A percentile compares a stretch with the other conserved stretches of the same genome.
Conservation (phyloP, 495 filamentous ascomycete genomes). For the Penicillium taxi region DNA sequence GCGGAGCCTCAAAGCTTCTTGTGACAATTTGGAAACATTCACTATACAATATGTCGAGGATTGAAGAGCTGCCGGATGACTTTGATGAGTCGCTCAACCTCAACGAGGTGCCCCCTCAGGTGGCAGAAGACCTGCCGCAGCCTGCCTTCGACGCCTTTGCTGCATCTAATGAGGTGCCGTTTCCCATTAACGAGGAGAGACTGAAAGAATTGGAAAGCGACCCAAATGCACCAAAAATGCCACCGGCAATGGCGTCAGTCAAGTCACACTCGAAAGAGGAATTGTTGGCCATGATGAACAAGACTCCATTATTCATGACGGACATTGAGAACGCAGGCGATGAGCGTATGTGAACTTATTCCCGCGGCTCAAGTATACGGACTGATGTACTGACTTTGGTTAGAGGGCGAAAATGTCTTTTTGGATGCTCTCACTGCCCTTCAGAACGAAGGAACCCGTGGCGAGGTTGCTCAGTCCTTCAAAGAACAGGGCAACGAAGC, state of each 20-base stretch:
- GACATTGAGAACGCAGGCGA: constrained; percentile 63
- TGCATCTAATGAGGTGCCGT: constrained; percentile 29
- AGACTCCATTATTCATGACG: constrained; percentile 91
- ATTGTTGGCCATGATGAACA: constrained; percentile 65
- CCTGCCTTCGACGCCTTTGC: constrained; percentile 20
- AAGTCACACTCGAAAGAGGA: constrained; percentile 60
- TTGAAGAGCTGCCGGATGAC: constrained; percentile 47
- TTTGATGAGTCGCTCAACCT: constrained; percentile 40
- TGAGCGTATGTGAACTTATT: constrained; percentile 38
- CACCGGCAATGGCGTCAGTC: constrained; percentile 52
- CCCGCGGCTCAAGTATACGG: background rate
- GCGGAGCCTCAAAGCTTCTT: too few relatives aligned
- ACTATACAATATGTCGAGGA: constrained; percentile 25
- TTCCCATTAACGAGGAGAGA: constrained; percentile 37
- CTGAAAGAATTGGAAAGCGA: constrained; percentile 28
- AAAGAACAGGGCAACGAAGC: constrained; percentile 86
- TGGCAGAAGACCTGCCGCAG: constrained; percentile 11
- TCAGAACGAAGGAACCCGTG: constrained; percentile 82
- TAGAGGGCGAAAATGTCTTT: constrained; percentile 58
- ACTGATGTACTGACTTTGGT: background rate
- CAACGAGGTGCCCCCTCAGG: constrained; percentile 18
- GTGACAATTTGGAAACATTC: too few relatives aligned
- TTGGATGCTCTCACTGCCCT: constrained; percentile 83
- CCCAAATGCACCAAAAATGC: constrained; percentile 36
- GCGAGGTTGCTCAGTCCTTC: constrained; percentile 71